A percentile compares a stretch with the other conserved stretches of the same genome.
Evolutionary conservation across 805 yeast genomes (phyloP).

Genomic region (Saturnispora diversa): DNA sequence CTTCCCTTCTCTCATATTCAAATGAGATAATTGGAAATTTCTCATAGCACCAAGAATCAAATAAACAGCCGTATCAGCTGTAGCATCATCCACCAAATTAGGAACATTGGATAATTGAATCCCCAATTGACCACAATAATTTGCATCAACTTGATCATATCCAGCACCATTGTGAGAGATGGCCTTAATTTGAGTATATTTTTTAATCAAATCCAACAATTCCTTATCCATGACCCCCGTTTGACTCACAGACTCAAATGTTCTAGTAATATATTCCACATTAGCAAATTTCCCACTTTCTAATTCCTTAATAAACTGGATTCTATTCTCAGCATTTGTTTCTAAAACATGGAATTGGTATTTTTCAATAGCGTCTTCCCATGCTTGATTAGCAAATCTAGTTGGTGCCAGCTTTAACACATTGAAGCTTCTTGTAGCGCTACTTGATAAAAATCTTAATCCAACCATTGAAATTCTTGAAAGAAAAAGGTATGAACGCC

Average conservation of each 20-base stretch:
- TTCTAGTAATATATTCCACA: conserved; percentile 35
- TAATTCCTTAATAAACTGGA: conserved; percentile 34
- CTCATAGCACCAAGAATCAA: conserved; percentile 45
- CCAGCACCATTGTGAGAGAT: conserved; percentile 51
- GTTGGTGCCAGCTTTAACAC: conserved; percentile 61
- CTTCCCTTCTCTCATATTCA: conserved; percentile 45
- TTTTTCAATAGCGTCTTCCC: conserved; percentile 35
- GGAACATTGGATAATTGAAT: conserved; percentile 49
- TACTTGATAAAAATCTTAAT: not conserved
- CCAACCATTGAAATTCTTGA: not conserved
- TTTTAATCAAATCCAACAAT: conserved; percentile 31
- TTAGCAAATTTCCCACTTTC: conserved; percentile 30
- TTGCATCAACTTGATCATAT: conserved; percentile 44
- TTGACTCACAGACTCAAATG: conserved; percentile 32
- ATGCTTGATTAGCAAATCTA: conserved; percentile 53
- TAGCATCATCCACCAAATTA: conserved; percentile 43
- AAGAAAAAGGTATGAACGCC: not conserved
- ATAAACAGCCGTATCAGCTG: conserved; percentile 50
- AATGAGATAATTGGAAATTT: conserved; percentile 54
- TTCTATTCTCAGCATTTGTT: conserved; percentile 33
- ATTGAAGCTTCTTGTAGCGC: conserved; percentile 31
- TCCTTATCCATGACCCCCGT: conserved; percentile 41
- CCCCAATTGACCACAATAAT: conserved; percentile 32
- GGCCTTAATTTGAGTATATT: conserved; percentile 30
- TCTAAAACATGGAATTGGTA: conserved; percentile 40